Percentiles rank a stretch among this genome's conserved stretches.
These are phyloP conservation scores for Plenodomus lindquistii DNA, from an alignment of 2,329 filamentous ascomycete genomes.

Conservation along the genomic window DNA sequence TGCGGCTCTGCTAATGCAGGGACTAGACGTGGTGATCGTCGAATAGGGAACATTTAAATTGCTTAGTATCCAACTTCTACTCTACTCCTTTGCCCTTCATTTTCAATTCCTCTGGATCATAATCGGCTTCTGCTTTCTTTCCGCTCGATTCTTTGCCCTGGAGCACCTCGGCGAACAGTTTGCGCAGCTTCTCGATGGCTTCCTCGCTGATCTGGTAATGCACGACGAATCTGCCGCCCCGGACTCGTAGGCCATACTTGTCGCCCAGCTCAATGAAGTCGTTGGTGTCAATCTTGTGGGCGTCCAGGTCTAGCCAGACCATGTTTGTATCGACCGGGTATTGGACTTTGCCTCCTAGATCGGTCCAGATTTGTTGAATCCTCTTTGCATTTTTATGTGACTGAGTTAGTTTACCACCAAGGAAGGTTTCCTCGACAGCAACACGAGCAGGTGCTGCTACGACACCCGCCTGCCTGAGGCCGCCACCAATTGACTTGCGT, in stretches of 20 bases:
- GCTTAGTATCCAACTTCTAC: constrained; percentile 13
- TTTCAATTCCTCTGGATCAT: constrained; percentile 31
- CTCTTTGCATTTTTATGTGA: constrained; percentile 66
- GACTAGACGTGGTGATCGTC: constrained; percentile 1
- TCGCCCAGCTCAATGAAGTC: constrained; percentile 60
- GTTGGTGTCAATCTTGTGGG: constrained; percentile 57
- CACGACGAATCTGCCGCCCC: constrained; percentile 65
- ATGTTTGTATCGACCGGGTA: constrained; percentile 87
- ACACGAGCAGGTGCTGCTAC: constrained; percentile 75
- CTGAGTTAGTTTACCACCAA: constrained; percentile 64
- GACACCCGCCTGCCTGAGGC: constrained; percentile 75
- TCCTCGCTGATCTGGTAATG: constrained; percentile 75
- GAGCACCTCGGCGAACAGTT: constrained; percentile 29
- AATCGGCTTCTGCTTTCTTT: constrained; percentile 24
- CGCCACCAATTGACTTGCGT: constrained; percentile 79
- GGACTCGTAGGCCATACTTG: constrained; percentile 61
- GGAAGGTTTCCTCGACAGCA: constrained; percentile 78
- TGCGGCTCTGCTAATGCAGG: constrained; percentile 9
- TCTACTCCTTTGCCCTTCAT: constrained; percentile 36
- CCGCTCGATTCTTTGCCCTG: constrained; percentile 22
- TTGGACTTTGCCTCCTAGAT: constrained; percentile 68
- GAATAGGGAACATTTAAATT: not conserved
- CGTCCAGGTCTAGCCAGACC: constrained; percentile 78
- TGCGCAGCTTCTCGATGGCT: constrained; percentile 55
- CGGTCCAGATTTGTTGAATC: constrained; percentile 68